Conservation (phyloP, 768 basidiomycete genomes). For the Podaxis sp. region DNA sequence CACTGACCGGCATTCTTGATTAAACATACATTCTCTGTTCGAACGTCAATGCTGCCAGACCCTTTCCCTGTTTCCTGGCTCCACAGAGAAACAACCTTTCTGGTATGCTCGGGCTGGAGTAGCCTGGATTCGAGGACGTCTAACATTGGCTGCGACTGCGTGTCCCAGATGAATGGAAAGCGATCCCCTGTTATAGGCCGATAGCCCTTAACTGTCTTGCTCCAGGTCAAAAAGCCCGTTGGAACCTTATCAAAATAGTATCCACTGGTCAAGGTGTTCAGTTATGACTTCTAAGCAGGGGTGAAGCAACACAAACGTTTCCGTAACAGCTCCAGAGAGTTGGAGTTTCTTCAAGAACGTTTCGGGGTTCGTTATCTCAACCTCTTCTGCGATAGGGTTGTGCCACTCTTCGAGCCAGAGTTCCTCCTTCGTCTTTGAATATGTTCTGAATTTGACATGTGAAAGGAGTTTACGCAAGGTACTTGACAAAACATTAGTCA, state of each 20-base stretch:
- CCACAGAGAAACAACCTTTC: slow-evolving; percentile 61
- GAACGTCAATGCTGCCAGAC: slow-evolving; percentile 47
- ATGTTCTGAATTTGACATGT: slow-evolving; percentile 47
- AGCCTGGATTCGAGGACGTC: slow-evolving; percentile 45
- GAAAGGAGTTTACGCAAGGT: slow-evolving; percentile 10
- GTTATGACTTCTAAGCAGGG: background rate
- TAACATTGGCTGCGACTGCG: slow-evolving; percentile 44
- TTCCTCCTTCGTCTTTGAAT: slow-evolving; percentile 64
- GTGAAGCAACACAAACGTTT: slow-evolving; percentile 26
- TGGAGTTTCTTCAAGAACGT: slow-evolving; percentile 46
- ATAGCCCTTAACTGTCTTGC: slow-evolving; percentile 59
- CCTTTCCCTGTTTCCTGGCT: slow-evolving; percentile 74
- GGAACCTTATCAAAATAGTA: slow-evolving; percentile 68
- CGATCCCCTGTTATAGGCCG: slow-evolving; percentile 30
- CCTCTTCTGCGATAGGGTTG: slow-evolving; percentile 50
- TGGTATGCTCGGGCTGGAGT: slow-evolving; percentile 51
- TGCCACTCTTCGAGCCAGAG: slow-evolving; percentile 73
- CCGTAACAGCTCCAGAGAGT: slow-evolving; percentile 20
- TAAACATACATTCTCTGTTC: slow-evolving; percentile 41
- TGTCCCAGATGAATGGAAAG: slow-evolving; percentile 48
- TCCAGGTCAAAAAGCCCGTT: slow-evolving; percentile 80
- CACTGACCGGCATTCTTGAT: slow-evolving; percentile 36
- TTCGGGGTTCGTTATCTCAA: slow-evolving; percentile 44
- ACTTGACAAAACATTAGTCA: slow-evolving; percentile 1
- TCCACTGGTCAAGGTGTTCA: slow-evolving; percentile 24